Evolutionary conservation across 441 rosid species (phyloP).

Genomic region (Pelargonium myrrhifolium): DNA sequence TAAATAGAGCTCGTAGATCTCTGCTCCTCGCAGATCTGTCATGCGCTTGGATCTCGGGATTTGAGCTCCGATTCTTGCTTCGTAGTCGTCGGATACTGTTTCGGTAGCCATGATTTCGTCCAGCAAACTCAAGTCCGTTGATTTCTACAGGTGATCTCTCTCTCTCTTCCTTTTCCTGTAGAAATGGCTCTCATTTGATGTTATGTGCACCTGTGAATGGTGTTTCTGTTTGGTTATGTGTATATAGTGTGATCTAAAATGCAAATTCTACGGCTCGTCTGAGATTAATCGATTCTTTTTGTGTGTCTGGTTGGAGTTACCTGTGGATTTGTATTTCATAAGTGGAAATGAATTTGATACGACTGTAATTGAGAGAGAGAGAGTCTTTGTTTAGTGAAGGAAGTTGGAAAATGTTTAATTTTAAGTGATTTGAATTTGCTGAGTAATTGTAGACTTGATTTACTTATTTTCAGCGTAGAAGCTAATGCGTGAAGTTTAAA

Average conservation of each 20-base stretch:
- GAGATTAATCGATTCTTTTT: too few relatives aligned
- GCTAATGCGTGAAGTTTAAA: neutral
- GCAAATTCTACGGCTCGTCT: neutral
- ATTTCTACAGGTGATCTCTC: conserved; percentile 73
- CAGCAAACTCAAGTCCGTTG: conserved; percentile 77
- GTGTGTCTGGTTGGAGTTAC: too few relatives aligned
- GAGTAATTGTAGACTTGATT: too few relatives aligned
- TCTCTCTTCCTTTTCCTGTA: too few relatives aligned
- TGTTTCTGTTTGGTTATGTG: too few relatives aligned
- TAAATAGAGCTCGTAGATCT: neutral
- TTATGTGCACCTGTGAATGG: too few relatives aligned
- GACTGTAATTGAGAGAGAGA: too few relatives aligned
- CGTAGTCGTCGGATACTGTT: neutral
- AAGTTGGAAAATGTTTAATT: neutral
- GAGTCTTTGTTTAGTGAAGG: neutral
- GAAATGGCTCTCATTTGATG: neutral
- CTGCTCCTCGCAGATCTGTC: neutral
- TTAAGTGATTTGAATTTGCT: too few relatives aligned
- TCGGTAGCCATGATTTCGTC: conserved; percentile 60
- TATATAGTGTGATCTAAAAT: neutral
- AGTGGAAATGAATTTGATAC: too few relatives aligned
- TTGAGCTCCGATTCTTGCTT: neutral
- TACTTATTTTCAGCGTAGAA: neutral
- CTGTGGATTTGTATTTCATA: too few relatives aligned
- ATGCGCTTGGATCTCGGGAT: conserved; percentile 5